Percentiles rank a stretch among this genome's conserved stretches.
phyloP scores from a whole-genome alignment of 257 asterid genomes.

The Ophiorrhiza pumila region DNA sequence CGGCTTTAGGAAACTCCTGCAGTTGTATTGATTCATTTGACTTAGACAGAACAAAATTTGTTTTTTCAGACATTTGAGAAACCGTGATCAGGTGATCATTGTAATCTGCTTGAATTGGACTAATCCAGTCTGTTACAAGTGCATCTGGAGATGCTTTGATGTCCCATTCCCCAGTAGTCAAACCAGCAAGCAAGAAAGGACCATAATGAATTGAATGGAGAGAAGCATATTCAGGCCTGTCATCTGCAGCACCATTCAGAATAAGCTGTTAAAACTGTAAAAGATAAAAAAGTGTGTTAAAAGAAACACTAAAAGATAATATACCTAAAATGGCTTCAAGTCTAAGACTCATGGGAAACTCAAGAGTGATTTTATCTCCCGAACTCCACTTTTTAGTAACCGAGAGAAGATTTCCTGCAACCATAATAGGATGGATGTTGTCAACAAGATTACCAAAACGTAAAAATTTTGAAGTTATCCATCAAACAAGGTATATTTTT shows the following conservation, averaged over 20 bases:
- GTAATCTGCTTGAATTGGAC: slow-evolving; percentile 45
- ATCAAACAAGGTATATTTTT: no score
- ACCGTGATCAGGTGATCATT: slow-evolving; percentile 52
- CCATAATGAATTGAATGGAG: slow-evolving; percentile 77
- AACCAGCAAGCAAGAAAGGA: slow-evolving; percentile 85
- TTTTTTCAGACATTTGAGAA: slow-evolving; percentile 40
- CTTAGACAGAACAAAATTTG: slow-evolving; percentile 35
- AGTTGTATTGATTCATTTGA: slow-evolving; percentile 41
- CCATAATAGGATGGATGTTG: background rate
- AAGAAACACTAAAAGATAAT: background rate
- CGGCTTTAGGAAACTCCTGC: slow-evolving; percentile 42
- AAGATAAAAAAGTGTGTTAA: no score
- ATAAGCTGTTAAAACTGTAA: slow-evolving; percentile 15
- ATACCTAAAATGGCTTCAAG: slow-evolving; percentile 78
- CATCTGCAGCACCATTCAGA: slow-evolving; percentile 44
- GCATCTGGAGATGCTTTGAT: slow-evolving; percentile 37
- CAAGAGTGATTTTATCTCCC: slow-evolving; percentile 55
- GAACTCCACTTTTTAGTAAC: slow-evolving; percentile 51
- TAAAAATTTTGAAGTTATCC: no score
- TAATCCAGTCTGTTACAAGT: slow-evolving; percentile 50
- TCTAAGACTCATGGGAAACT: slow-evolving; percentile 57
- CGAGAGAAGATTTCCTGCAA: slow-evolving; percentile 61
- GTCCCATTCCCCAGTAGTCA: slow-evolving; percentile 59
- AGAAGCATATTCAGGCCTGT: slow-evolving; percentile 56
- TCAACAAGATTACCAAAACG: background rate